These are phyloP conservation scores for Candida ficus DNA, from an alignment of 805 yeast genomes.

Conservation along the genomic window DNA sequence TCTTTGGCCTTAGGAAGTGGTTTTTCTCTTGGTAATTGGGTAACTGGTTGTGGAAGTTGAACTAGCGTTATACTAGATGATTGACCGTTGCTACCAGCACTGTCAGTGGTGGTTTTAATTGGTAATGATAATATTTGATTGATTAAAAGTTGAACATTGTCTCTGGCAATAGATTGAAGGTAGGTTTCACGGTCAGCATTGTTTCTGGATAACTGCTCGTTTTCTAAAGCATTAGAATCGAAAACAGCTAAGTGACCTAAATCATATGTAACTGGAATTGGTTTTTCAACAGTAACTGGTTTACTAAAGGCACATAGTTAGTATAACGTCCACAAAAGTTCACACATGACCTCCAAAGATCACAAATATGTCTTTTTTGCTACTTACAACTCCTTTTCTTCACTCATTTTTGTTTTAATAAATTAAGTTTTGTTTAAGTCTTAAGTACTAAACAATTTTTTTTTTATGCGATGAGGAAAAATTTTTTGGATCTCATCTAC, in stretches of 20 bases:
- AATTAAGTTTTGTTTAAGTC: no score
- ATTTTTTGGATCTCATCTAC: not conserved
- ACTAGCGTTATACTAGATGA: conserved; percentile 74
- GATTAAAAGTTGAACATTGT: conserved; percentile 84
- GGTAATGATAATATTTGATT: conserved; percentile 91
- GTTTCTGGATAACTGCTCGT: conserved; percentile 43
- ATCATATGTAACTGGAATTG: conserved; percentile 84
- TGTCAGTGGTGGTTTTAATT: conserved; percentile 77
- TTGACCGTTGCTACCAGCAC: conserved; percentile 54
- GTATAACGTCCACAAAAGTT: no score
- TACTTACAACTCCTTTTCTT: conserved; percentile 8
- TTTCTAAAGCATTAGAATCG: conserved; percentile 83
- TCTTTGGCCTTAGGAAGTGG: conserved; percentile 90
- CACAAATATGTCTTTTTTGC: no score
- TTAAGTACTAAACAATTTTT: not conserved
- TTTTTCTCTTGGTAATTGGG: conserved; percentile 88
- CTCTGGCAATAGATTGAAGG: conserved; percentile 69
- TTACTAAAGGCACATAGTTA: conserved; percentile 29
- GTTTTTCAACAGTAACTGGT: conserved; percentile 86
- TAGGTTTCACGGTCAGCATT: conserved; percentile 60
- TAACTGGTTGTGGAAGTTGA: conserved; percentile 76
- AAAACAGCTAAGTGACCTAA: conserved; percentile 87
- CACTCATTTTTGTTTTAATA: conserved; percentile 1
- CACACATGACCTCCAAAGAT: no score
- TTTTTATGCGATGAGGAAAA: conserved; percentile 12